phyloP scores from a whole-genome alignment of 1,139 yeast genomes.

The Debaryomyces coudertii region DNA sequence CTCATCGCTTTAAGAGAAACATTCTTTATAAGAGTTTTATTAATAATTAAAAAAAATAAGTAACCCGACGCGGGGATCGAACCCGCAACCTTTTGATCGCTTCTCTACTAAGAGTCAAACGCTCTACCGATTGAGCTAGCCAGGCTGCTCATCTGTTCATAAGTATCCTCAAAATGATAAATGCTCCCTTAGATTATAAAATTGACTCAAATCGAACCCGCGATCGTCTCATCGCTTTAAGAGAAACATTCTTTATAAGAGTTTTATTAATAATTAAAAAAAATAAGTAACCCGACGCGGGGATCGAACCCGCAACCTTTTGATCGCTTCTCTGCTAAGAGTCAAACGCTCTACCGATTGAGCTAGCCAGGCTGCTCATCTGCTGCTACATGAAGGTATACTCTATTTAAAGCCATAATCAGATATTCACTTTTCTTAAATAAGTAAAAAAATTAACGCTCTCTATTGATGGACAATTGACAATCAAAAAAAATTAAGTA shows the following conservation, averaged over 20 bases:
- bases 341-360: constrained; percentile 27
- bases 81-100: constrained; percentile 41
- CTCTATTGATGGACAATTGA: neutral
- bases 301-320: constrained; percentile 44
- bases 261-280: neutral
- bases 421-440: too few species aligned
- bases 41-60: constrained; percentile 10
- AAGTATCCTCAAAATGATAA: too few species aligned
- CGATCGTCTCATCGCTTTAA: too few species aligned
- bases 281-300: constrained; percentile 34
- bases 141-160: constrained; percentile 16
- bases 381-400: neutral
- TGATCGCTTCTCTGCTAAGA: constrained; percentile 26
- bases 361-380: constrained; percentile 22
- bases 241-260: too few species aligned
- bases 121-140: constrained; percentile 27
- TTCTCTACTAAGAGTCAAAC: constrained; percentile 23
- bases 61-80: constrained; percentile 43
- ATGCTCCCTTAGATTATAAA: too few species aligned
- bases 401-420: neutral
- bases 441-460: too few species aligned
- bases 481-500: constrained; percentile 13
- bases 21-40: too few species aligned
- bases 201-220: too few species aligned
- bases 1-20: too few species aligned